Evolutionary conservation across 306 rosid species (phyloP).

Genomic region (Delonix regia): DNA sequence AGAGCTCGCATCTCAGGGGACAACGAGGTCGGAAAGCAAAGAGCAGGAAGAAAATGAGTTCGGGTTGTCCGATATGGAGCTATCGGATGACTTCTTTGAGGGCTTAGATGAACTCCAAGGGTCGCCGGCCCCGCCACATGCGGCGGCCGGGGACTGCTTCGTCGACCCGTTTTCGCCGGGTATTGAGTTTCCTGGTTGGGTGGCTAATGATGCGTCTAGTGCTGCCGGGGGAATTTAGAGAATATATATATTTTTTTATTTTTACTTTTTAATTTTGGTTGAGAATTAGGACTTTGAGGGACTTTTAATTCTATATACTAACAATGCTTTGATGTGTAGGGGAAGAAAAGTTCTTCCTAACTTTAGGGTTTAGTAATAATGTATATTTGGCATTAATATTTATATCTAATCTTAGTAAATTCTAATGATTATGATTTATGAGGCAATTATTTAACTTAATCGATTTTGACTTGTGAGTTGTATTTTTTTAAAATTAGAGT

Average conservation of each 20-base stretch:
- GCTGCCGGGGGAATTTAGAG: constrained; percentile 45
- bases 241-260: too few species aligned
- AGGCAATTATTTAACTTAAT: not conserved
- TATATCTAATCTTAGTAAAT: constrained; percentile 29
- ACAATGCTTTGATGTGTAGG: too few species aligned
- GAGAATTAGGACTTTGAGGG: too few species aligned
- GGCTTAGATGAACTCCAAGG: constrained; percentile 64
- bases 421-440: constrained; percentile 1
- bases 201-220: constrained; percentile 59
- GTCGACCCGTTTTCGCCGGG: constrained; percentile 56
- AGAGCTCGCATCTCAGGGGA: constrained; percentile 43
- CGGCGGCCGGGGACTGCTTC: constrained; percentile 50
- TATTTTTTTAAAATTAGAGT: too few species aligned
- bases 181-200: constrained; percentile 54
- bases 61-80: constrained; percentile 60
- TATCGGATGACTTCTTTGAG: constrained; percentile 74
- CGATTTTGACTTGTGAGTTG: too few species aligned
- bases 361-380: constrained; percentile 7
- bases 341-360: too few species aligned
- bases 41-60: constrained; percentile 74
- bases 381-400: too few species aligned
- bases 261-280: too few species aligned
- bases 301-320: too few species aligned
- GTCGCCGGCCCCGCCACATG: not conserved
- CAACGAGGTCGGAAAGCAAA: constrained; percentile 58